These are phyloP conservation scores for Fusarium beomiforme DNA, from an alignment of 2,329 filamentous ascomycete species.

Conservation along the genomic window DNA sequence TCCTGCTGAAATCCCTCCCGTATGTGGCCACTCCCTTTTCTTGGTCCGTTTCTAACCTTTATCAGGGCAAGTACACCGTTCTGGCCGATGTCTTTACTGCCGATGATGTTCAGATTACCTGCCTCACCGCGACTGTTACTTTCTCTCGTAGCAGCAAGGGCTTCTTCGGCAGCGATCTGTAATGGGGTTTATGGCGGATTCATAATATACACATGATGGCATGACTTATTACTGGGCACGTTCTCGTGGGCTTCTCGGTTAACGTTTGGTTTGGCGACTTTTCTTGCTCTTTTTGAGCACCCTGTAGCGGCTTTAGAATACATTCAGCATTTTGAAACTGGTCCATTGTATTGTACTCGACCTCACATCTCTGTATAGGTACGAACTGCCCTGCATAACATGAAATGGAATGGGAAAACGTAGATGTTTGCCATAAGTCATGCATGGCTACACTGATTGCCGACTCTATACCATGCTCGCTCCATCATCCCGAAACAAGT, in stretches of 20 bases:
- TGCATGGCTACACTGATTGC: background rate
- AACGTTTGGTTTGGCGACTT: conserved; percentile 35
- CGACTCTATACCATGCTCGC: conserved; percentile 4
- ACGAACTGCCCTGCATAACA: conserved; percentile 7
- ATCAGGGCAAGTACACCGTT: conserved; percentile 88
- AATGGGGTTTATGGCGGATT: conserved; percentile 30
- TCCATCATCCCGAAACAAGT: conserved; percentile 7
- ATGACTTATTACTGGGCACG: conserved; percentile 27
- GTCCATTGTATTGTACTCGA: conserved; percentile 20
- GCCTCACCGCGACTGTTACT: conserved; percentile 78
- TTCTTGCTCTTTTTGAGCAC: conserved; percentile 34
- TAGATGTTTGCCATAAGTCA: conserved; percentile 4
- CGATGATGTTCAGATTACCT: conserved; percentile 82
- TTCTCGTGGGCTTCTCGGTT: conserved; percentile 27
- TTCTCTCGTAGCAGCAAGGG: conserved; percentile 60
- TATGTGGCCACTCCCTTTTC: conserved; percentile 60
- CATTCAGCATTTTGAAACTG: conserved; percentile 30
- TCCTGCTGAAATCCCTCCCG: conserved; percentile 87
- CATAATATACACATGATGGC: conserved; percentile 18
- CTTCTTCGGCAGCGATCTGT: conserved; percentile 56
- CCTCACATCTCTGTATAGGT: background rate
- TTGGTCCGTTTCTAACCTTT: conserved; percentile 28
- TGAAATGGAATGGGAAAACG: conserved; percentile 5
- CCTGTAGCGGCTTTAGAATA: conserved; percentile 39
- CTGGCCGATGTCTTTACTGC: conserved; percentile 83